These are phyloP conservation scores for Ajuga reptans DNA, from an alignment of 305 asterid genomes.

Conservation along the genomic window DNA sequence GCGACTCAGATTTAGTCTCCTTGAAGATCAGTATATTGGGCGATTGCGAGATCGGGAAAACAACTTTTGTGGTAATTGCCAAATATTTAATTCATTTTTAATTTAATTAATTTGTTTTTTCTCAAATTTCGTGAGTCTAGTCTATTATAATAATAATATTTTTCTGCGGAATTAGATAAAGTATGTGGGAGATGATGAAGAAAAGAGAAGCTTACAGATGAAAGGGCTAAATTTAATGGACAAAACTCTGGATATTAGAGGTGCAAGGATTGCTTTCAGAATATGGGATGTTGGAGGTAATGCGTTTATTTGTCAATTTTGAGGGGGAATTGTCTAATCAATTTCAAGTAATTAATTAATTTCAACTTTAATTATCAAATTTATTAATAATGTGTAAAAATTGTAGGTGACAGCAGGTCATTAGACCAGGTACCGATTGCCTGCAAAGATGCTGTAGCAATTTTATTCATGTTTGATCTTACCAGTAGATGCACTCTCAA, in stretches of 20 bases:
- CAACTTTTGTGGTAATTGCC: constrained; percentile 62
- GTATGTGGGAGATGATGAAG: constrained; percentile 75
- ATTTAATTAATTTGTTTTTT: neutral
- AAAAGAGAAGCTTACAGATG: constrained; percentile 55
- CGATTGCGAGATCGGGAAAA: constrained; percentile 84
- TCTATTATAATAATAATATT: neutral
- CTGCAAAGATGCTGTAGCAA: constrained; percentile 82
- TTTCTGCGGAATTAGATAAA: constrained; percentile 35
- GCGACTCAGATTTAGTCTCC: constrained; percentile 77
- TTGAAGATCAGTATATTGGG: constrained; percentile 80
- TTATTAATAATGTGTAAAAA: neutral
- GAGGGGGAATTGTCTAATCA: constrained; percentile 10
- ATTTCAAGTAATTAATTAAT: neutral
- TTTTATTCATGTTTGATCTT: constrained; percentile 80
- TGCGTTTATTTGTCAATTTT: constrained; percentile 10
- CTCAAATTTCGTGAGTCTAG: neutral
- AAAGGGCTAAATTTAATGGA: constrained; percentile 69
- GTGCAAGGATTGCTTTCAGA: constrained; percentile 69
- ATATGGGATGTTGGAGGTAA: constrained; percentile 96
- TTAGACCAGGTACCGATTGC: constrained; percentile 73
- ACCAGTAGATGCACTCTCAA: constrained; percentile 61
- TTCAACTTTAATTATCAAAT: neutral
- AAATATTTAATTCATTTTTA: neutral
- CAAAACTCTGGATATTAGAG: constrained; percentile 50
- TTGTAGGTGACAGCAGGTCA: constrained; percentile 56